These are phyloP conservation scores for Penicillium bovifimosum DNA, from an alignment of 495 filamentous ascomycete species.

Conservation along the genomic window DNA sequence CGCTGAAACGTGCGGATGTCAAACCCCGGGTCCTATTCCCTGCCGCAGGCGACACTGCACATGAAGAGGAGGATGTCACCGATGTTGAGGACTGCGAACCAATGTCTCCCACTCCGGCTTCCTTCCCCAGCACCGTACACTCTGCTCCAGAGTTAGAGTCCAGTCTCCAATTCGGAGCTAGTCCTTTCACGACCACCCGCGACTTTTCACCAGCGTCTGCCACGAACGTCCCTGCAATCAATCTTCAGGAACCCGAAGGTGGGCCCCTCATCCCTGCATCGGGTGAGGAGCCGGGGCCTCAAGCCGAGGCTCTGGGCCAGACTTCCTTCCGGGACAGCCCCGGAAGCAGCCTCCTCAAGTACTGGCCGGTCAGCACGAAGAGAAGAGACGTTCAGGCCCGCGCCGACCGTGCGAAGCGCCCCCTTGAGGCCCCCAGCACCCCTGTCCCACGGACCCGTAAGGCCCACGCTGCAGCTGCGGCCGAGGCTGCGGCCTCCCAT, in stretches of 20 bases:
- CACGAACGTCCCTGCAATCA: too few species aligned
- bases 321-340: background rate
- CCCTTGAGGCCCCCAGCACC: background rate
- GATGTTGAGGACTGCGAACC: constrained; percentile 56
- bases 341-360: background rate
- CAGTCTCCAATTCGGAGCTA: too few species aligned
- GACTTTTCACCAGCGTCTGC: too few species aligned
- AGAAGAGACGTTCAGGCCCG: background rate
- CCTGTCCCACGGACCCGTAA: background rate
- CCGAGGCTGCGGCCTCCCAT: background rate
- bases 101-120: background rate
- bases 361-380: background rate
- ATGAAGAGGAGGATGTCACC: constrained; percentile 48
- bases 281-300: too few species aligned
- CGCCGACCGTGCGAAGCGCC: constrained; percentile 2
- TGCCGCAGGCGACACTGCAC: constrained; percentile 23
- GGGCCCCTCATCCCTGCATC: too few species aligned
- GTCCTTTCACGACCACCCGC: too few species aligned
- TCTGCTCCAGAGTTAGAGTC: too few species aligned
- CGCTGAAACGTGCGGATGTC: constrained; percentile 66
- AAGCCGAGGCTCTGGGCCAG: constrained; percentile 19
- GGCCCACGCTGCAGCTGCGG: background rate
- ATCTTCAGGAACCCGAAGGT: too few species aligned
- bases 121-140: too few species aligned
- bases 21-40: constrained; percentile 86